Conservation (phyloP, 1,284 basidiomycete species). For the Apiotrichum mycotoxinovorans region DNA sequence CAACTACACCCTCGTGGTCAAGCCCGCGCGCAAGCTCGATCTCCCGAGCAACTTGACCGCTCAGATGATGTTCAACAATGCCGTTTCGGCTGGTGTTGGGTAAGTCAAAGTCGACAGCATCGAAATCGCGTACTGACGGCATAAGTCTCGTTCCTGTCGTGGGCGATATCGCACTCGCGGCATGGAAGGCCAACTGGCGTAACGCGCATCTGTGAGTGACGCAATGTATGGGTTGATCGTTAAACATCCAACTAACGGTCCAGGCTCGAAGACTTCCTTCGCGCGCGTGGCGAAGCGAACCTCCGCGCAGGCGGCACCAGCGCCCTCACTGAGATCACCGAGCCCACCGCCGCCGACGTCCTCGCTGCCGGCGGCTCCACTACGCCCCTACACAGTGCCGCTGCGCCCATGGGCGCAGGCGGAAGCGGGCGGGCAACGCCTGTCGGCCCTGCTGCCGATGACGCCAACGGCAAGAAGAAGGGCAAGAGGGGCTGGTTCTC, state of each 20-base stretch:
- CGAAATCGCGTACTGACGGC: neutral
- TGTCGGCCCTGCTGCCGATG: neutral
- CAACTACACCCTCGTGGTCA: constrained; percentile 74
- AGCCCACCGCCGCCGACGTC: neutral
- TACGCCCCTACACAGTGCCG: neutral
- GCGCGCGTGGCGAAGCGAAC: constrained; percentile 43
- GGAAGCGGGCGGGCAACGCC: neutral
- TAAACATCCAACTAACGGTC: too few relatives aligned
- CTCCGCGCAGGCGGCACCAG: constrained; percentile 12
- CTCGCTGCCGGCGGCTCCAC: neutral
- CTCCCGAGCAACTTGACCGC: constrained; percentile 65
- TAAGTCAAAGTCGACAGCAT: too few relatives aligned
- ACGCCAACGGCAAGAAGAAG: neutral
- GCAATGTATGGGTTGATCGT: too few relatives aligned
- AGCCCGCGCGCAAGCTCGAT: constrained; percentile 63
- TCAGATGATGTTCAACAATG: constrained; percentile 76
- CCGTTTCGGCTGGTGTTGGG: constrained; percentile 66
- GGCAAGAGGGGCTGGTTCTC: constrained; percentile 22
- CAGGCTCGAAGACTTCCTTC: constrained; percentile 46
- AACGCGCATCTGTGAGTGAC: constrained; percentile 62
- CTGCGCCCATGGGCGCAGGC: neutral
- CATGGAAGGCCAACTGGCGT: constrained; percentile 83
- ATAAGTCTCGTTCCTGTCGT: constrained; percentile 63
- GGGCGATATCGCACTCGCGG: constrained; percentile 70
- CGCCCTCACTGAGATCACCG: neutral